phyloP scores from a whole-genome alignment of 768 basidiomycete species.

The Mycena pura region DNA sequence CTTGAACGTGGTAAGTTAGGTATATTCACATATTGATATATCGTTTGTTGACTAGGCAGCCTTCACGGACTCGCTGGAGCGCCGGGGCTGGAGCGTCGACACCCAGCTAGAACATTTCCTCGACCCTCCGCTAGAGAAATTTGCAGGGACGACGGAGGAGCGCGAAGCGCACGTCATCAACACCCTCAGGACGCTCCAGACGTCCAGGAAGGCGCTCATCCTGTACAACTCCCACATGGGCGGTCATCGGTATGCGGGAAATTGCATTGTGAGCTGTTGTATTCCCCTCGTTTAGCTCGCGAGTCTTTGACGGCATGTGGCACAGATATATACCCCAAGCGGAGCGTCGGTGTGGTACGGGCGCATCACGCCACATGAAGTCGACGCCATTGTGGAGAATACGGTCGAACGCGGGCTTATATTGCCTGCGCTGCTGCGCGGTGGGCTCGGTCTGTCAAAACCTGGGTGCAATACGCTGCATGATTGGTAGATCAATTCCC shows the following conservation, averaged over 20 bases:
- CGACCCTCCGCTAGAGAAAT: slow-evolving; percentile 68
- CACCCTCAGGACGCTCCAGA: slow-evolving; percentile 56
- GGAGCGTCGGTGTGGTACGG: slow-evolving; percentile 94
- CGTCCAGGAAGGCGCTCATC: slow-evolving; percentile 77
- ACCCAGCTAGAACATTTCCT: slow-evolving; percentile 67
- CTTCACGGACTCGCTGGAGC: slow-evolving; percentile 67
- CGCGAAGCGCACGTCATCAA: slow-evolving; percentile 61
- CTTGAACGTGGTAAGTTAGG: slow-evolving; percentile 69
- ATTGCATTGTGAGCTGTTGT: slow-evolving; percentile 41
- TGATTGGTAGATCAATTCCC: slow-evolving; percentile 63
- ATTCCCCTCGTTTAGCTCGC: too few species aligned
- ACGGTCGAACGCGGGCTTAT: slow-evolving; percentile 88
- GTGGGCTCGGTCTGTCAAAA: slow-evolving; percentile 78
- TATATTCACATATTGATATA: not conserved
- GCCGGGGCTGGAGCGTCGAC: slow-evolving; percentile 76
- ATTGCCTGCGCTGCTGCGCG: slow-evolving; percentile 86
- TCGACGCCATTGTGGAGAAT: slow-evolving; percentile 82
- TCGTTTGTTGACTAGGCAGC: slow-evolving; percentile 44
- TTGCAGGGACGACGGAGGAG: slow-evolving; percentile 56
- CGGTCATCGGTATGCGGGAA: slow-evolving; percentile 94
- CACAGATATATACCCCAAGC: slow-evolving; percentile 84
- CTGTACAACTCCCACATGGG: slow-evolving; percentile 90
- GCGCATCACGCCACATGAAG: slow-evolving; percentile 90
- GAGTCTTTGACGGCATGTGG: too few species aligned
- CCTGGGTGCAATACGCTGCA: slow-evolving; percentile 71